Base-by-base conservation (phyloP, 257 asterid genomes). In the Galeopsis tetrahit region DNA sequence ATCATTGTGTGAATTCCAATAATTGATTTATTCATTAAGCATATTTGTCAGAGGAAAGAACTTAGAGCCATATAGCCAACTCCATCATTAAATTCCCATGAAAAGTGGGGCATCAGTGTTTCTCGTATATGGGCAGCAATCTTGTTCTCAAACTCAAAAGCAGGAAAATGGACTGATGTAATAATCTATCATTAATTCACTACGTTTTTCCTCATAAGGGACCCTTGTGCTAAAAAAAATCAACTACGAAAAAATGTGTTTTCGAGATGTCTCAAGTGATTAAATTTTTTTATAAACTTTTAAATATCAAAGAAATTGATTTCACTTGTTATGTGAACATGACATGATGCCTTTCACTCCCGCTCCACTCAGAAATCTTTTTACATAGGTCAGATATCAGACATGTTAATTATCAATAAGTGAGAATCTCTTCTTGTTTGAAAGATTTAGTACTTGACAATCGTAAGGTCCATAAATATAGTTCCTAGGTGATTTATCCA, bases 341-440 rank as follows among this genome's bases (percentile, higher is more conserved):
- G 7, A 56, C 7, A 39, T 7, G 7, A 56, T 7, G 39, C 33
- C 43, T 39, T 40, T 21, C 57, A 39, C 51, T 69, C 55, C 39
- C 38, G 15, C 28, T 17, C 28, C 44, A 58, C 33, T 5, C 35
- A 17, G 48, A 34, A 15, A 43, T 42, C 35, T 58, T 66, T 46
- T 42, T 39, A 31, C 33, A 17, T 7, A 36, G 42, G 57, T 15
- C 10, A 44, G 3, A 35, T 36, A 60, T 59, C 44, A 39, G 42
- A 69, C 13, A 5, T 53, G 53, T 51, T 40, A 40, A 69, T 15
- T 7, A 46, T 71, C 57, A 56, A 57, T 33, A 32, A 70, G 11
- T n/a, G 32, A 43, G 31, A 38, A 31, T 44, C 70, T 48, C 17
- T 48, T 61, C n/a, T 34, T 36, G 63, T 13, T 21, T 3, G 6